Evolutionary conservation across 495 filamentous ascomycete genomes (phyloP).

Genomic region (Articulospora tetracladia): DNA sequence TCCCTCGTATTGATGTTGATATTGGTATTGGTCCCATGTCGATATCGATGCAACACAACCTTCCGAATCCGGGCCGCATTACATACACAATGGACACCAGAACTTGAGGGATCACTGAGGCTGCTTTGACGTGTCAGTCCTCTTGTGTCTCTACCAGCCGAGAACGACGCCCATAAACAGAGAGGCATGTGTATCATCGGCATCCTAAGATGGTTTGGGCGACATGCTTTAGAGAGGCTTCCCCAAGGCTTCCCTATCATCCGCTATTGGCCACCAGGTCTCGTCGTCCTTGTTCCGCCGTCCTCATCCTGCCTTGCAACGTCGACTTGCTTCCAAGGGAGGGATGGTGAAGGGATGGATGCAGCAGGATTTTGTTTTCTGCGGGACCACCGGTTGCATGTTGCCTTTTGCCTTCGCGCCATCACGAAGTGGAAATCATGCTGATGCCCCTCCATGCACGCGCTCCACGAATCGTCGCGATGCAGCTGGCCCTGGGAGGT

Average conservation of each 20-base stretch:
- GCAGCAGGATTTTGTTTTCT: background rate
- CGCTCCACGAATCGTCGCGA: background rate
- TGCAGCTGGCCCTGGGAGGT: background rate
- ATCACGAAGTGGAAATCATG: background rate
- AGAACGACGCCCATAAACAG: too few relatives aligned
- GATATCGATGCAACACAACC: too few relatives aligned
- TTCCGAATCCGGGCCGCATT: too few relatives aligned
- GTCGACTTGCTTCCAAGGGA: background rate
- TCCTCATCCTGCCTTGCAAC: background rate
- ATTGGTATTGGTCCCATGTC: too few relatives aligned
- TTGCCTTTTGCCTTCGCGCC: background rate
- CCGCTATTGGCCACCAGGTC: background rate
- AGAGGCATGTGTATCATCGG: too few relatives aligned
- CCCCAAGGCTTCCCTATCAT: too few relatives aligned
- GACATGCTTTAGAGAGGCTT: too few relatives aligned
- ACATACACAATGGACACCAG: too few relatives aligned
- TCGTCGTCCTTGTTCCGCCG: background rate
- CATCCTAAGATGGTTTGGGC: too few relatives aligned
- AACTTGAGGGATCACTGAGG: too few relatives aligned
- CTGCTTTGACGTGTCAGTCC: background rate
- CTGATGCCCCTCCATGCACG: background rate
- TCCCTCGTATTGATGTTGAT: too few relatives aligned
- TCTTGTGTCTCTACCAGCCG: too few relatives aligned
- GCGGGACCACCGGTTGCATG: background rate
- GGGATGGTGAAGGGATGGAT: background rate